Evolutionary conservation across 2,329 filamentous ascomycete species (phyloP), one percentile per base, ranked within the genome.

Genomic region (Nothophoma quercina): DNA sequence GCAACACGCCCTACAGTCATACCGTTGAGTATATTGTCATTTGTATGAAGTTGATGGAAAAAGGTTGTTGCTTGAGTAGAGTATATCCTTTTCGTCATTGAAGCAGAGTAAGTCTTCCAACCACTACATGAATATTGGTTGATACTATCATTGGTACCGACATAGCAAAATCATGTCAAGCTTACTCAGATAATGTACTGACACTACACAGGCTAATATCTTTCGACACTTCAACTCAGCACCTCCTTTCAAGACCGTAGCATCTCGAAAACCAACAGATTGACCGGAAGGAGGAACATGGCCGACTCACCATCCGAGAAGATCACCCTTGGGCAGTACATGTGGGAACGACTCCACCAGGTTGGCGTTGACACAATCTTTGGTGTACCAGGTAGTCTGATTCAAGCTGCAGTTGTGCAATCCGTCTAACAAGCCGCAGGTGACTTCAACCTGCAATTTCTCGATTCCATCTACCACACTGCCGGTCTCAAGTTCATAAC

Each of bases 401-500:
- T n/a, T n/a, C n/a, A n/a, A n/a, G n/a, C n/a, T n/a, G n/a, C n/a
- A n/a, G n/a, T n/a, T n/a, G n/a, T n/a, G n/a, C n/a, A n/a, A n/a
- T n/a, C n/a, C n/a, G n/a, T n/a, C n/a, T n/a, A n/a, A n/a, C n/a
- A n/a, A n/a, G n/a, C n/a, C n/a, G n/a, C n/a, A n/a, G n/a, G 45
- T 7, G 45, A 48, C 30, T 48, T 48, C 45, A 40, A 48, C 13
- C 44, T 47, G 8, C 73, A 77, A 16, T 71, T 79, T 18, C 75
- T 79, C 2, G 77, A 79, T 41, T 68, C 74, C 47, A 71, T 79
- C 36, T 77, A 73, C 55, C 60, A 74, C 6, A 72, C 76, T 8
- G 45, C 69, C 18, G 75, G 74, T 2, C 61, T 79, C 8, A 61
- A 71, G 35, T 78, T 75, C 72, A 77, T 82, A 9, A 82, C 83